Percentiles rank a stretch among this genome's conserved stretches.
Evolutionary conservation across 2,329 filamentous ascomycete species (phyloP).

Genomic region (Aaosphaeria pasadenensis): DNA sequence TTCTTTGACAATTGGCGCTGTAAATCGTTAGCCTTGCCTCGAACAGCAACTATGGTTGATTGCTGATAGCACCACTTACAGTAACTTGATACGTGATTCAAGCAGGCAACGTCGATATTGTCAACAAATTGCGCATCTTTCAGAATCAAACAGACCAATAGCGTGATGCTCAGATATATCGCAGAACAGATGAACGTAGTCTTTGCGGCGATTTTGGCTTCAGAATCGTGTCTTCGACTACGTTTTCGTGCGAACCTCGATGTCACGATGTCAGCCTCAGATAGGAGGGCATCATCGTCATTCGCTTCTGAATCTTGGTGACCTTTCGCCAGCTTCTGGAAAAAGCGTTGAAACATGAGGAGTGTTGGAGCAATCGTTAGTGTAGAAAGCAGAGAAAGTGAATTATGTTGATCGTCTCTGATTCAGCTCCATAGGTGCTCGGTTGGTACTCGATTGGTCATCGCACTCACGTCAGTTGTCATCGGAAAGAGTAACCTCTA

Average conservation of each 20-base stretch:
- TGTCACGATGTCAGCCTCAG: background rate
- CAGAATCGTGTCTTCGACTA: background rate
- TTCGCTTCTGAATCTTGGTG: background rate
- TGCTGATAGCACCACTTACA: conserved; percentile 12
- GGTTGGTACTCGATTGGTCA: too few species aligned
- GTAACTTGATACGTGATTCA: conserved; percentile 26
- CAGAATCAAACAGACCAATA: background rate
- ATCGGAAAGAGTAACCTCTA: too few species aligned
- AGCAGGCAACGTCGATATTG: conserved; percentile 23
- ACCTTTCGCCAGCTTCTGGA: background rate
- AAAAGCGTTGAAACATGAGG: background rate
- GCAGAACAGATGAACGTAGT: background rate
- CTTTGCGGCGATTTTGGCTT: background rate
- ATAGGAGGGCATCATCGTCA: background rate
- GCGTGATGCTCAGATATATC: background rate
- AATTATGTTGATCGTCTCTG: too few species aligned
- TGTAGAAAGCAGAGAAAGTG: too few species aligned
- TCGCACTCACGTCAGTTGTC: too few species aligned
- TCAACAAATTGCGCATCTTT: conserved; percentile 5
- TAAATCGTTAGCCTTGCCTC: background rate
- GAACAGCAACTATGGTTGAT: background rate
- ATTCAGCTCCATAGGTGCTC: too few species aligned
- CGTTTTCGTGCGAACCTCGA: background rate
- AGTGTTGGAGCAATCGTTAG: too few species aligned
- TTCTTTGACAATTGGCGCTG: conserved; percentile 37